Percentiles rank a stretch among this genome's conserved stretches.
Conservation (phyloP, 768 basidiomycete genomes). For the Tylopilus rubrobrunneus region DNA sequence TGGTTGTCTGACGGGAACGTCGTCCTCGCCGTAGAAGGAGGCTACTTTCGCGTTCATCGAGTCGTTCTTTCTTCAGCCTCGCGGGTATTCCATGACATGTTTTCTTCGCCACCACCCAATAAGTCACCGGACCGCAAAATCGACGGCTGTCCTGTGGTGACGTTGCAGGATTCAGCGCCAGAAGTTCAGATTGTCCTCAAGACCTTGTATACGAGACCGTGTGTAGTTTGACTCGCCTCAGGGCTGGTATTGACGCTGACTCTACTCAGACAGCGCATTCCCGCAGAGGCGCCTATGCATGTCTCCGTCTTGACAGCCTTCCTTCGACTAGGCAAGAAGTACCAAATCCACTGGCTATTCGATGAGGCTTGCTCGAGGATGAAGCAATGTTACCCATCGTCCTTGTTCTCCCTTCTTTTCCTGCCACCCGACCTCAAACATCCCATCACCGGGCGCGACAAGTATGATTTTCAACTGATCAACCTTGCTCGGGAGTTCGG, state of each 20-base stretch:
- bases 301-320: constrained; percentile 21
- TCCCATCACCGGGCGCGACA: constrained; percentile 21
- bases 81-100: constrained; percentile 18
- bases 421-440: constrained; percentile 18
- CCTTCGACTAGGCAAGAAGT: constrained; percentile 23
- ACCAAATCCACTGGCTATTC: constrained; percentile 14
- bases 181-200: constrained; percentile 27
- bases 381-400: constrained; percentile 21
- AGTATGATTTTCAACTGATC: constrained; percentile 24
- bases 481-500: constrained; percentile 23
- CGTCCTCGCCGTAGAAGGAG: constrained; percentile 21
- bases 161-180: constrained; percentile 14
- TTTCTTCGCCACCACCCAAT: constrained; percentile 9
- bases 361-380: constrained; percentile 18
- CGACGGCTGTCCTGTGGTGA: constrained; percentile 24
- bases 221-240: constrained; percentile 8
- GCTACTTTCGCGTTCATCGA: constrained; percentile 20
- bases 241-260: constrained; percentile 2
- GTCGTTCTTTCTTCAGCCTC: constrained; percentile 22
- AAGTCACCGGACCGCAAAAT: constrained; percentile 12
- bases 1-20: constrained; percentile 24
- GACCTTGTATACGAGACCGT: constrained; percentile 22
- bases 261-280: constrained; percentile 20
- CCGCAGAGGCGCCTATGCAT: constrained; percentile 15
- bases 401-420: constrained; percentile 23